Base-by-base conservation (phyloP, 805 yeast species). In the Cyberlindnera maclurae region DNA sequence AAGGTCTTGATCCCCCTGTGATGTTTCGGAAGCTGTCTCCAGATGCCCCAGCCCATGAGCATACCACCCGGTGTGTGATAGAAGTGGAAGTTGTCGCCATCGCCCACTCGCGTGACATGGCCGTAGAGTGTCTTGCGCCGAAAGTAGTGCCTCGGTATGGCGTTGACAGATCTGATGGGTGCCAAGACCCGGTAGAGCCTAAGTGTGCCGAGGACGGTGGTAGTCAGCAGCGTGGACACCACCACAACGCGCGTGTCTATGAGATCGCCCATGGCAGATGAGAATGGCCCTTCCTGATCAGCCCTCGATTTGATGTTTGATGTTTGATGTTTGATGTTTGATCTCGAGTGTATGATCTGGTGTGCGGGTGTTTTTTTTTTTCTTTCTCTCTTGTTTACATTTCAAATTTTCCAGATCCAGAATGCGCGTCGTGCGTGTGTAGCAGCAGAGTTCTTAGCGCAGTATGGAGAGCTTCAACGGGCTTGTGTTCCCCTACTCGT, bases 31-130 rank as follows among this genome's bases (percentile, higher is more conserved):
- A 76, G 66, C 11, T 58, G 48, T 26, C 98, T 64, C 17, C 85
- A 55, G 95, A 95, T 85, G 11, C 94, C 89, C 98, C 98, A 93
- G 0, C 98, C 98, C 3, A 82, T 75, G 2, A 79, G 51, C 0
- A 70, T 44, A 0, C 98, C 97, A 4, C 97, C 97, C 0, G 98
- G 98, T 0, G 94, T 78, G 57, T 93, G 98, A 55, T 70, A 93
- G 46, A 93, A 75, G 43, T 89, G 83, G 61, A 93, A 90, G 58
- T 90, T 90, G 58, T 93, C 98, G 12, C 95, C 96, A 59, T 89
- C 97, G 0, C 96, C 96, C 0, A 89, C 97, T 2, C 93, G 68
- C 0, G 95, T 83, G 4, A 89, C 96, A 43, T 70, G 70, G 0
- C 97, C 97, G 28, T 66, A 64, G 5, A 79, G 45, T 51, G 71